A percentile compares a stretch with the other conserved stretches of the same genome.
These are phyloP conservation scores for Aurinia saxatilis DNA, from an alignment of 345 rosid species.

Conservation along the genomic window DNA sequence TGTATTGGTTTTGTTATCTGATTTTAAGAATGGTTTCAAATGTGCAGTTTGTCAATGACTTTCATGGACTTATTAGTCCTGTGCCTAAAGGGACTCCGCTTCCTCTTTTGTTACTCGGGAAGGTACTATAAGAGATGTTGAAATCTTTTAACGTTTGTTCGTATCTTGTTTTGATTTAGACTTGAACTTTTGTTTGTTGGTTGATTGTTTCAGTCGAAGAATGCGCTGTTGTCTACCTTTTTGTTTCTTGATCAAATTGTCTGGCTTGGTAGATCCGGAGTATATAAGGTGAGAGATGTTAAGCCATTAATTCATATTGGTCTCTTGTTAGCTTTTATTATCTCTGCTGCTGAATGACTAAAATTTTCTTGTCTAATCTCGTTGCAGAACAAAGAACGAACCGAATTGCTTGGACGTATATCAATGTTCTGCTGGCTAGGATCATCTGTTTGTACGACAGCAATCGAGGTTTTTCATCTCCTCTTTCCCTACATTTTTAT, in stretches of 20 bases:
- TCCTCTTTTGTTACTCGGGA: conserved; percentile 78
- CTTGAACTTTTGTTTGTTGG: conserved; percentile 1
- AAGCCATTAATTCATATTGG: neutral
- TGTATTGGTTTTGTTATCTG: conserved; percentile 3
- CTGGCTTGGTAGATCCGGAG: conserved; percentile 93
- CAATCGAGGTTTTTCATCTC: conserved; percentile 67
- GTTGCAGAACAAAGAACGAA: conserved; percentile 71
- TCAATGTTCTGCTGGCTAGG: conserved; percentile 94
- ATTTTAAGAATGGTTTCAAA: neutral
- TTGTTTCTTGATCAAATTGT: conserved; percentile 95
- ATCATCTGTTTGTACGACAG: conserved; percentile 64
- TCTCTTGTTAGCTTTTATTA: too few relatives aligned
- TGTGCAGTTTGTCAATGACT: conserved; percentile 82
- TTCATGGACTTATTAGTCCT: conserved; percentile 83
- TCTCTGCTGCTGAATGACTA: neutral
- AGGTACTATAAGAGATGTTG: conserved; percentile 39
- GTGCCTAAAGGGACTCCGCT: conserved; percentile 86
- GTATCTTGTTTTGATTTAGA: neutral
- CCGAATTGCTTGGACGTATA: conserved; percentile 72
- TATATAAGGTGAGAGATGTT: conserved; percentile 60
- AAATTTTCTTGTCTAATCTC: neutral
- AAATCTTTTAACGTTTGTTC: neutral
- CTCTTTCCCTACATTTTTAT: neutral
- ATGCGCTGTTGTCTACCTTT: conserved; percentile 82
- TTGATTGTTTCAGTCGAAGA: conserved; percentile 60